Conservation (phyloP, 2,329 filamentous ascomycete species). For the Leptographium wingfieldii region DNA sequence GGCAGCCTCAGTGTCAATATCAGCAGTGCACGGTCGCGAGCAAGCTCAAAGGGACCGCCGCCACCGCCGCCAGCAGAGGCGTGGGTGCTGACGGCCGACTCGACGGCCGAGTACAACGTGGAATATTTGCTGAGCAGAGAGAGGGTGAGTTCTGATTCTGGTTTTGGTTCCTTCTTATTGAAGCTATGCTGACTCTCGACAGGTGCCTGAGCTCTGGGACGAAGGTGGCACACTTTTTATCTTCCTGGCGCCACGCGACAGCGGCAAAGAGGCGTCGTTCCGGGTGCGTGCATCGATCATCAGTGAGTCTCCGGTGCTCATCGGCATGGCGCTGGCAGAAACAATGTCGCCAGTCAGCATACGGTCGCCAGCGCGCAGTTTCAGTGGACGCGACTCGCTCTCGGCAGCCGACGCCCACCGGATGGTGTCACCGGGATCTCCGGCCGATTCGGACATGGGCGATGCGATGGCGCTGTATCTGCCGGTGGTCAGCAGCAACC, state of each 20-base stretch:
- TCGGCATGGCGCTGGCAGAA: conserved; percentile 37
- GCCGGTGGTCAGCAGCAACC: conserved; percentile 28
- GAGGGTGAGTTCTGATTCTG: conserved; percentile 28
- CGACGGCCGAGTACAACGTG: conserved; percentile 43
- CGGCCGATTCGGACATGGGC: conserved; percentile 22
- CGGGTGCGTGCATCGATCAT: conserved; percentile 43
- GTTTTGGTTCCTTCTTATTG: not conserved
- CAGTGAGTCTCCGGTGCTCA: conserved; percentile 40
- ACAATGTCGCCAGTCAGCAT: conserved; percentile 15
- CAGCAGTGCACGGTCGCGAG: conserved; percentile 29
- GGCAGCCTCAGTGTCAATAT: not conserved
- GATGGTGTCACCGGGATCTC: conserved; percentile 22
- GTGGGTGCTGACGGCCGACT: conserved; percentile 44
- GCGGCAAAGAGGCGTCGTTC: conserved; percentile 43
- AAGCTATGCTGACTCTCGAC: not conserved
- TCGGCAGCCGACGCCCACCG: conserved; percentile 35
- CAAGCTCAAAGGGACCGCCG: conserved; percentile 29
- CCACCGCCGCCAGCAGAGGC: conserved; percentile 12
- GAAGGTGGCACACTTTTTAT: conserved; percentile 44
- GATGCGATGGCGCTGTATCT: conserved; percentile 38
- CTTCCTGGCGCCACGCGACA: conserved; percentile 40
- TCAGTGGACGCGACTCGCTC: conserved; percentile 33
- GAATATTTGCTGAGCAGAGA: conserved; percentile 38
- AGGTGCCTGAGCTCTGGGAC: conserved; percentile 57
- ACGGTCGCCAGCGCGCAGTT: conserved; percentile 29